Evolutionary conservation across 2,329 filamentous ascomycete genomes (phyloP).

Genomic region (Lasiodiplodia sp.): DNA sequence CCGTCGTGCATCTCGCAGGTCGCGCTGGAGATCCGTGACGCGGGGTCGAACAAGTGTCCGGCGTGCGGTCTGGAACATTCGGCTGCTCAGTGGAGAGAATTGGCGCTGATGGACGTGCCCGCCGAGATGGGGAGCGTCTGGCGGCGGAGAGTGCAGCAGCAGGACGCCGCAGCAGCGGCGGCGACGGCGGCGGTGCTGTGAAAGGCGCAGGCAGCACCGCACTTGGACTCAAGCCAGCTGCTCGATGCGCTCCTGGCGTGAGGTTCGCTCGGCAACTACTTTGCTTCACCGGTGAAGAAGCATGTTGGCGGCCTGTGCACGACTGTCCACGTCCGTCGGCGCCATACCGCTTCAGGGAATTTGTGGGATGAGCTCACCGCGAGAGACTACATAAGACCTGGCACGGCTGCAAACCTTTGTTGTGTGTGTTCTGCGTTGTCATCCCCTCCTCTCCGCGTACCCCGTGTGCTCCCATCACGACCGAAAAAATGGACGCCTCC

Average conservation of each 20-base stretch:
- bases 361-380: slow-evolving; percentile 14
- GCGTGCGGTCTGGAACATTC: not conserved
- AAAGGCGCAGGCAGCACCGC: not conserved
- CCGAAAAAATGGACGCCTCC: not conserved
- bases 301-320: slow-evolving; percentile 9
- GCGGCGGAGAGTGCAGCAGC: not conserved
- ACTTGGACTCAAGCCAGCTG: not conserved
- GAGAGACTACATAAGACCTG: not conserved
- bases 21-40: not conserved
- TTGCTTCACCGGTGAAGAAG: slow-evolving; percentile 1
- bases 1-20: not conserved
- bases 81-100: not conserved
- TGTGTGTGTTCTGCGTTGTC: not conserved
- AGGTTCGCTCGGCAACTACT: not conserved
- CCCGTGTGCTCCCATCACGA: not conserved
- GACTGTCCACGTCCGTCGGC: slow-evolving; percentile 8
- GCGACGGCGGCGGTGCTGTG: too few relatives aligned
- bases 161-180: too few relatives aligned
- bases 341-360: slow-evolving; percentile 1
- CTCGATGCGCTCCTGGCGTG: not conserved
- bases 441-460: not conserved
- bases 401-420: not conserved
- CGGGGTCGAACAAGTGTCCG: not conserved
- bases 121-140: not conserved
- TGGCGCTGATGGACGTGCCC: not conserved